A percentile compares a stretch with the other conserved stretches of the same genome.
Conservation (phyloP, 2,329 filamentous ascomycete genomes). For the Rutstroemia sydowiana region DNA sequence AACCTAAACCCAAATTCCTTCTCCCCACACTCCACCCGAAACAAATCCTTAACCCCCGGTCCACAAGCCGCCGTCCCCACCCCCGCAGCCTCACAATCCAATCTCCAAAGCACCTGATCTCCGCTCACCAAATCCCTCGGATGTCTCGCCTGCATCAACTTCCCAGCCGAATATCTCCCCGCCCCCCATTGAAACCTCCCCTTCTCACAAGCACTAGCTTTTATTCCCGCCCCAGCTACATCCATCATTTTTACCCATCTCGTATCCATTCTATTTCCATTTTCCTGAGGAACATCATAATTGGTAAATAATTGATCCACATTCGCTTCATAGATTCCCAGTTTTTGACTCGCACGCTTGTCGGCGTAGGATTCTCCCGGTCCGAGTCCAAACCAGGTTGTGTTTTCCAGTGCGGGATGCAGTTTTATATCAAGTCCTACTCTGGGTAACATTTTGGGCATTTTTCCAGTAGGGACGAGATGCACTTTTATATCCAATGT, state of each 20-base stretch:
- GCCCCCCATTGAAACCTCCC: slow-evolving; percentile 35
- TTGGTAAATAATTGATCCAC: slow-evolving; percentile 47
- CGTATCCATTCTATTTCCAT: slow-evolving; percentile 16
- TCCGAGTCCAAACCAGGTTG: slow-evolving; percentile 60
- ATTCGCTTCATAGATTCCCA: slow-evolving; percentile 44
- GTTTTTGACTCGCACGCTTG: slow-evolving; percentile 51
- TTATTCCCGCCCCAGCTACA: background rate
- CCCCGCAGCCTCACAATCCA: slow-evolving; percentile 38
- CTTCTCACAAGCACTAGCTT: slow-evolving; percentile 10
- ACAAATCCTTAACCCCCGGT: slow-evolving; percentile 8
- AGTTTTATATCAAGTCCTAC: slow-evolving; percentile 53
- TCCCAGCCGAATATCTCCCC: slow-evolving; percentile 40
- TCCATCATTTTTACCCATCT: slow-evolving; percentile 8
- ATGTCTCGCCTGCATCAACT: slow-evolving; percentile 52
- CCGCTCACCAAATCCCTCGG: slow-evolving; percentile 52
- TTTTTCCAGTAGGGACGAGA: slow-evolving; percentile 39
- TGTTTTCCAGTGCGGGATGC: slow-evolving; percentile 37
- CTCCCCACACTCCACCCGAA: slow-evolving; percentile 9
- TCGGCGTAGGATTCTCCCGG: slow-evolving; percentile 61
- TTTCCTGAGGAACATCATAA: slow-evolving; percentile 57
- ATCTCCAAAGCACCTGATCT: slow-evolving; percentile 34
- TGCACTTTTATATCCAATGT: slow-evolving; percentile 40
- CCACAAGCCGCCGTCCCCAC: slow-evolving; percentile 44
- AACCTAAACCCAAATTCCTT: slow-evolving; percentile 8
- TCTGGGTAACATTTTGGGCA: slow-evolving; percentile 49